Base-by-base conservation (phyloP, 2,329 filamentous ascomycete genomes). In the Passalora sequoiae region DNA sequence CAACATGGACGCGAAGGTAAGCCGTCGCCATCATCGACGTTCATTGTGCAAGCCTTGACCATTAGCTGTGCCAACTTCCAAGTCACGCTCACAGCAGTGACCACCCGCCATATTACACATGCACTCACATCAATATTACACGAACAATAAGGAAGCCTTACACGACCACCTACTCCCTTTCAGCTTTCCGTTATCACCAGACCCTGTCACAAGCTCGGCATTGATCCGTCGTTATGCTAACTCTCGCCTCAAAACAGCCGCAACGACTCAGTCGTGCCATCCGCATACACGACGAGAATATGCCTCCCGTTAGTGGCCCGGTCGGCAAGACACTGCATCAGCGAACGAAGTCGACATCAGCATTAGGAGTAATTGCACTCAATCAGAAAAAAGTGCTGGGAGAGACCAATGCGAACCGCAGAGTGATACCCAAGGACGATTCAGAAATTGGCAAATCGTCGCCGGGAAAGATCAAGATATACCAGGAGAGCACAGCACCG, bases 221-320 rank as follows among this genome's bases (percentile, higher is more conserved):
- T 15, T 40, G 19, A 13, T 6, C 33, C 21, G 22, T 38, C 15
- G 22, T 30, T 56, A 56, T 51, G 56, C 59, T 63, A 49, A 60
- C 55, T 57, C 46, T 50, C 40, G 24, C 15, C 21, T 24, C 17
- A 17, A 38, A 52, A 41, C 60, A 91, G 86, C 85, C 86, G 50
- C 83, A 84, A 66, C 78, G 84, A 66, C 47, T 36, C 24, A 24
- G 40, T 37, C 76, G 80, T 60, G 66, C 70, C 36, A 66, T 81
- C 63, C 77, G 78, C 64, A 70, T 76, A 58, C 74, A 75, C 61
- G 84, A 88, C 69, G 87, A 94, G 68, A 92, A 92, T 66, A 68
- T 73, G 46, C 54, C 55, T 13, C 53, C 60, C 38, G 69, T 73
- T 41, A 64, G 70, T 41, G 66, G 64, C 31, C 60, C 63, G 40